These are phyloP conservation scores for Lizonia empirigonia DNA, from an alignment of 2,329 filamentous ascomycete species.

Conservation along the genomic window DNA sequence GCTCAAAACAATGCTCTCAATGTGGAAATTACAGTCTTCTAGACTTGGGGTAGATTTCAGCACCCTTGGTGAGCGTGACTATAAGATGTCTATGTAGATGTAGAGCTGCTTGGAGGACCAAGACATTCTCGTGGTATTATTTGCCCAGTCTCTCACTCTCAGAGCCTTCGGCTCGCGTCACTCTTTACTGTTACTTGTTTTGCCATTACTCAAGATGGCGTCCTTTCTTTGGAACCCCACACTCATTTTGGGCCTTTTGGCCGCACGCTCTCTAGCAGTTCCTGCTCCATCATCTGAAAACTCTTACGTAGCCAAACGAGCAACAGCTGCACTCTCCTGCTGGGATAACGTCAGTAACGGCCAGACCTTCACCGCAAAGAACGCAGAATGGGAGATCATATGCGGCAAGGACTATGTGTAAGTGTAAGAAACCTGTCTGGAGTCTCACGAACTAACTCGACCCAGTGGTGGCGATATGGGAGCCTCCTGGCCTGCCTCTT, in stretches of 20 bases:
- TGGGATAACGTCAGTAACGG: slow-evolving; percentile 15
- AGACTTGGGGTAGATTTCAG: not conserved
- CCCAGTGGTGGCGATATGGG: not conserved
- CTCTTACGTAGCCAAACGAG: slow-evolving; percentile 10
- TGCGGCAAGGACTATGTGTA: slow-evolving; percentile 16
- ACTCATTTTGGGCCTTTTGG: slow-evolving; percentile 14
- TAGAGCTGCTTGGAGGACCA: not conserved
- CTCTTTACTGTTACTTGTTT: slow-evolving; percentile 4
- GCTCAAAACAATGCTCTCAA: not conserved
- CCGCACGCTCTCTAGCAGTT: slow-evolving; percentile 7
- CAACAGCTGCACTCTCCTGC: slow-evolving; percentile 11
- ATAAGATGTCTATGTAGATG: slow-evolving; percentile 1
- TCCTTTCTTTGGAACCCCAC: slow-evolving; percentile 15
- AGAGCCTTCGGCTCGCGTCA: slow-evolving; percentile 14
- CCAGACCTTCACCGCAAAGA: slow-evolving; percentile 7
- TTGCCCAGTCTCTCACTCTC: not conserved
- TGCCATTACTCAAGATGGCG: slow-evolving; percentile 11
- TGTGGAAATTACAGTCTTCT: slow-evolving; percentile 10
- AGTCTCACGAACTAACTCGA: not conserved
- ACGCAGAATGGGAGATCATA: slow-evolving; percentile 9
- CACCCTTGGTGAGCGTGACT: not conserved
- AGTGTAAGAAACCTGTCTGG: not conserved
- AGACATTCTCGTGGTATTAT: not conserved
- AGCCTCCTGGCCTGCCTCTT: slow-evolving; percentile 6
- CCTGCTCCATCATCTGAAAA: slow-evolving; percentile 8